A percentile compares a stretch with the other conserved stretches of the same genome.
phyloP scores from a whole-genome alignment of 257 asterid species.

The Solanum neorickii region DNA sequence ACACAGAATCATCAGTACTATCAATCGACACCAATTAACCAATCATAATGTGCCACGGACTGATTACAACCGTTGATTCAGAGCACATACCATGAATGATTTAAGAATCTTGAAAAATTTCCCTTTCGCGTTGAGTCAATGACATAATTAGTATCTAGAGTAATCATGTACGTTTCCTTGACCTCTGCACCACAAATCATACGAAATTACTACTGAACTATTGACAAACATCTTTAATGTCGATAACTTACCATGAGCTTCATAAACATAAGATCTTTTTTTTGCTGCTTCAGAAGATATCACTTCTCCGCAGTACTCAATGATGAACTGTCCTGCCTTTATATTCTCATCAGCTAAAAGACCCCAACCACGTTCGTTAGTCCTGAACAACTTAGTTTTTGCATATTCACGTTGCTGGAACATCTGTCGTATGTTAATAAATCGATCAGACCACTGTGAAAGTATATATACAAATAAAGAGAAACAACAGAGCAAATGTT shows the following conservation, averaged over 20 bases:
- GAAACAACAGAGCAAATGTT: not conserved
- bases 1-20: not conserved
- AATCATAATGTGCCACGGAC: not conserved
- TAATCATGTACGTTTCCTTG: conserved; percentile 74
- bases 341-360: conserved; percentile 63
- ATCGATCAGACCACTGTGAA: not conserved
- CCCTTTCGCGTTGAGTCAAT: conserved; percentile 89
- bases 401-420: conserved; percentile 74
- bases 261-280: conserved; percentile 59
- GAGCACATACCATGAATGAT: conserved; percentile 79
- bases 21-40: not conserved
- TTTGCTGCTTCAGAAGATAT: conserved; percentile 71
- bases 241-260: conserved; percentile 51
- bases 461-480: not conserved
- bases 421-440: conserved; percentile 23
- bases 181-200: conserved; percentile 43
- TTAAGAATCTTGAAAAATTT: conserved; percentile 79
- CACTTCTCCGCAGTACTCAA: conserved; percentile 88
- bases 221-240: conserved; percentile 1
- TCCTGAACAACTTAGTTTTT: conserved; percentile 61
- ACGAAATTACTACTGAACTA: not conserved
- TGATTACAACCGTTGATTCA: not conserved
- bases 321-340: conserved; percentile 78
- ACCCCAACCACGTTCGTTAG: conserved; percentile 98
- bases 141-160: conserved; percentile 50